Percentiles rank a stretch among this genome's conserved stretches.
phyloP scores from a whole-genome alignment of 164 flowering plant species.

The Warburgia ugandensis region DNA sequence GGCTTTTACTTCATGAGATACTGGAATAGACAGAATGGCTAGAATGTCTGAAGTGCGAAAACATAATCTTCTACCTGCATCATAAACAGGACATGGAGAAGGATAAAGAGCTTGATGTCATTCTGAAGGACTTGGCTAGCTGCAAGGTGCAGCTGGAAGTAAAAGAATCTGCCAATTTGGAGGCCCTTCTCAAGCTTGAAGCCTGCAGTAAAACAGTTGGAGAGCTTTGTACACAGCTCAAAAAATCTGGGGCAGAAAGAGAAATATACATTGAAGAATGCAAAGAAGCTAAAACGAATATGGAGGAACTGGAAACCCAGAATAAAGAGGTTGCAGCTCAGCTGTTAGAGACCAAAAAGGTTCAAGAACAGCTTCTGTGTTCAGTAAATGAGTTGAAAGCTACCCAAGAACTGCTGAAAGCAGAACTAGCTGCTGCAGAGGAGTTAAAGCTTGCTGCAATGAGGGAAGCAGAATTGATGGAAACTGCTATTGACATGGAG shows the following conservation, averaged over 20 bases:
- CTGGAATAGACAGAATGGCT: no score
- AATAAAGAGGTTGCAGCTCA: constrained; percentile 24
- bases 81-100: constrained; percentile 21
- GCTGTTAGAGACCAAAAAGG: constrained; percentile 17
- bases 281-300: constrained; percentile 15
- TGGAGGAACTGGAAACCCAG: constrained; percentile 32
- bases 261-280: constrained; percentile 24
- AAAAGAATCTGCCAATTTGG: constrained; percentile 38
- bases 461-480: constrained; percentile 25
- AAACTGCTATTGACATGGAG: constrained; percentile 22
- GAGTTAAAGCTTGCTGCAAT: constrained; percentile 24
- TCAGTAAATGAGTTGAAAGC: constrained; percentile 23
- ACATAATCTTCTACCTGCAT: no score
- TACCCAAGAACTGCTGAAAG: constrained; percentile 27
- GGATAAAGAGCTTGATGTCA: constrained; percentile 25
- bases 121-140: constrained; percentile 40
- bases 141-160: constrained; percentile 56
- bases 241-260: constrained; percentile 28
- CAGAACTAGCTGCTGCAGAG: constrained; percentile 27
- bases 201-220: constrained; percentile 25
- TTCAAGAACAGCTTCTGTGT: constrained; percentile 24
- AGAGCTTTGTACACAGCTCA: constrained; percentile 29
- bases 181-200: constrained; percentile 42
- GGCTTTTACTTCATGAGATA: no score
- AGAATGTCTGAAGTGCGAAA: no score